A percentile compares a stretch with the other conserved stretches of the same genome.
Conservation (phyloP, 805 yeast genomes). For the Cyberlindnera lachancei region DNA sequence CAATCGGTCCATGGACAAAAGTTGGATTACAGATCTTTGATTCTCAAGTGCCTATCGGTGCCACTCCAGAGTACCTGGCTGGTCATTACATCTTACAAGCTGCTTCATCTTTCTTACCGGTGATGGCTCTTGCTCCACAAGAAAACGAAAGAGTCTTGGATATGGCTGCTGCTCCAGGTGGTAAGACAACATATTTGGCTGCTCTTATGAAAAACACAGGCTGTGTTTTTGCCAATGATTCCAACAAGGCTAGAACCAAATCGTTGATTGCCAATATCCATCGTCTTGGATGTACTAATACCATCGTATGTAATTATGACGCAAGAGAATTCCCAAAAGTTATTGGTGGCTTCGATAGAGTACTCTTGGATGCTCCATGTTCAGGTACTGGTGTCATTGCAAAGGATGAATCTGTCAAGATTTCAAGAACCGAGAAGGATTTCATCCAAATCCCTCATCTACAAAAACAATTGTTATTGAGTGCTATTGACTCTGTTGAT, state of each 20-base stretch:
- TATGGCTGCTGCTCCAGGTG: constrained; percentile 99
- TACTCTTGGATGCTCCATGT: constrained; percentile 96
- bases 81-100: constrained; percentile 98
- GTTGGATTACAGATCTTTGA: constrained; percentile 97
- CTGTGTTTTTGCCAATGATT: constrained; percentile 93
- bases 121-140: constrained; percentile 96
- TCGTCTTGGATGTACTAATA: constrained; percentile 92
- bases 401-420: constrained; percentile 91
- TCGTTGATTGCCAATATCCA: constrained; percentile 95
- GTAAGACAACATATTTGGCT: constrained; percentile 90
- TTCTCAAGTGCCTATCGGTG: constrained; percentile 99
- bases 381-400: constrained; percentile 99
- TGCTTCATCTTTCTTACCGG: constrained; percentile 96
- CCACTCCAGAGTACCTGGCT: constrained; percentile 96
- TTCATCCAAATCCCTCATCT: constrained; percentile 94
- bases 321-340: constrained; percentile 98
- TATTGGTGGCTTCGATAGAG: constrained; percentile 96
- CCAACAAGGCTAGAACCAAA: constrained; percentile 93
- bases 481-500: constrained; percentile 97
- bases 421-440: constrained; percentile 90
- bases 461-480: constrained; percentile 85
- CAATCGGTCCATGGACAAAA: constrained; percentile 96
- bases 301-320: constrained; percentile 95
- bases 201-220: constrained; percentile 99
- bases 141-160: constrained; percentile 92